Conservation (phyloP, 2,329 filamentous ascomycete genomes). For the Alternaria gansuensis region DNA sequence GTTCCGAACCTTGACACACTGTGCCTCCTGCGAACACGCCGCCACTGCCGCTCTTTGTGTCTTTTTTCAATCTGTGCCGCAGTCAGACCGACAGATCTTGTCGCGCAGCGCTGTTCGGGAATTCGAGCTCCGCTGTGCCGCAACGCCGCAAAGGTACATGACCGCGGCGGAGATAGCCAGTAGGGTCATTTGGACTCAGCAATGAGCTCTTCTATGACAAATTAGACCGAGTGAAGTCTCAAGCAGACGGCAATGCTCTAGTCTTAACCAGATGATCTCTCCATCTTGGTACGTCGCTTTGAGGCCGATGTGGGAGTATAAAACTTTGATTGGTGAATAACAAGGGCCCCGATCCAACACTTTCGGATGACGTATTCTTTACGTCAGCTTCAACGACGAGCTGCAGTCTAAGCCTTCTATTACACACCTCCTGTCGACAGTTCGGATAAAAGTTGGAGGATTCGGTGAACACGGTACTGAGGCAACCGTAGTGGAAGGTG, state of each 20-base stretch:
- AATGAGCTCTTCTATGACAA: neutral
- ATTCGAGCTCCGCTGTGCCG: conserved; percentile 3
- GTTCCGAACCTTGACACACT: conserved; percentile 12
- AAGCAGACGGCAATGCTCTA: neutral
- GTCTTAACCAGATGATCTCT: neutral
- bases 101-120: neutral
- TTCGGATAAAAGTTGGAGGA: neutral
- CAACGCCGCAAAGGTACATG: neutral
- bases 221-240: neutral
- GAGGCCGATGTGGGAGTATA: neutral
- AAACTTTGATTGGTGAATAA: neutral
- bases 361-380: neutral
- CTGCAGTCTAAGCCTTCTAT: neutral
- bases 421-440: neutral
- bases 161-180: neutral
- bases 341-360: neutral
- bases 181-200: neutral
- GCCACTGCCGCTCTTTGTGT: conserved; percentile 10
- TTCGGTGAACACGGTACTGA: neutral
- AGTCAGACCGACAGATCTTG: neutral
- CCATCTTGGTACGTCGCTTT: neutral
- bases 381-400: neutral
- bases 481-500: neutral
- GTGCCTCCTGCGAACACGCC: conserved; percentile 14
- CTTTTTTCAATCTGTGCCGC: neutral